These are phyloP conservation scores for Pleodorina starrii DNA, from an alignment of 139 green algal species.

Conservation along the genomic window DNA sequence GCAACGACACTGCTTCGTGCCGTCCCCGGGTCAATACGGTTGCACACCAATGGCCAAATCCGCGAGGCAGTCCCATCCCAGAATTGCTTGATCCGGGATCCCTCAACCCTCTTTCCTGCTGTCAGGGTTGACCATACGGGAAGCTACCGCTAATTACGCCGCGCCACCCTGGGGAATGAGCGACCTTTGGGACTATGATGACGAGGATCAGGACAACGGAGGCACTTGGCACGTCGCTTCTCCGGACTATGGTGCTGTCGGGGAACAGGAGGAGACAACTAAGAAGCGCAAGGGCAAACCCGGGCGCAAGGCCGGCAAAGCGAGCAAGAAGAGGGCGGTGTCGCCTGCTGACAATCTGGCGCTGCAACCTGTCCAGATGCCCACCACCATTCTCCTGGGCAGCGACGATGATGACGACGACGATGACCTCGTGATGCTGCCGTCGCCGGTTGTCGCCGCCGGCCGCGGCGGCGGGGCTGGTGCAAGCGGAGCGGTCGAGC, in stretches of 20 bases:
- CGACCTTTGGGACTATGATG: slow-evolving; percentile 35
- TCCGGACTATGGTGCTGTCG: background rate
- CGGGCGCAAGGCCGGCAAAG: background rate
- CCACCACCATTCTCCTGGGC: background rate
- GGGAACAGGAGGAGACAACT: background rate
- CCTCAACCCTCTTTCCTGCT: too few relatives aligned
- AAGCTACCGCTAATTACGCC: too few relatives aligned
- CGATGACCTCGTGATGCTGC: slow-evolving; percentile 16
- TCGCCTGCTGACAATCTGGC: background rate
- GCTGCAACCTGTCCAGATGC: background rate
- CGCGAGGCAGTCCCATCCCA: too few relatives aligned
- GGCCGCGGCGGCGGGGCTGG: background rate
- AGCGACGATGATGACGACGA: slow-evolving; percentile 16
- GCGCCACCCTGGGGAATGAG: background rate
- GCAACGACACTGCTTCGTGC: too few relatives aligned
- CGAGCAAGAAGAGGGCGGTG: background rate
- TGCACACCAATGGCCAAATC: too few relatives aligned
- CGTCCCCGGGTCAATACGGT: too few relatives aligned
- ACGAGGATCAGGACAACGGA: background rate
- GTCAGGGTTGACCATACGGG: too few relatives aligned
- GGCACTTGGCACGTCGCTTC: background rate
- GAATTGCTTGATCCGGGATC: too few relatives aligned
- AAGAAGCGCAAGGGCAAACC: slow-evolving; percentile 9
- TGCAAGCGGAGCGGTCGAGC: background rate
- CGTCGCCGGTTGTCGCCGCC: background rate